These are phyloP conservation scores for Saxophila tyrrhenica DNA, from an alignment of 495 filamentous ascomycete genomes.

Conservation along the genomic window DNA sequence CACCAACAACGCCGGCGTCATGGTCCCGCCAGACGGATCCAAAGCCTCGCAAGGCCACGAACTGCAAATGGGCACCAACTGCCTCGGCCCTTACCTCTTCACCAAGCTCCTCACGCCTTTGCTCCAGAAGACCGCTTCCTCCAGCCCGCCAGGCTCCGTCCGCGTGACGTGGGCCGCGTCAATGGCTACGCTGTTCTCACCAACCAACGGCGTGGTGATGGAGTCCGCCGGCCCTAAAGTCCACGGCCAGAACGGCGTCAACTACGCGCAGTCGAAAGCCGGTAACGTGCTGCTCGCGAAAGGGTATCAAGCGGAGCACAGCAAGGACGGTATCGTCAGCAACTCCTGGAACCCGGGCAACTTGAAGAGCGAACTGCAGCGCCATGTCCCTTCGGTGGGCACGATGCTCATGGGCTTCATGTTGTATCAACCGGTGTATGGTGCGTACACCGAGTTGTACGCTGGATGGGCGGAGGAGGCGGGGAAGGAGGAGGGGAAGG, in stretches of 20 bases:
- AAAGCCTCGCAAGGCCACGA: constrained; percentile 34
- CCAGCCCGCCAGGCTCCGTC: constrained; percentile 22
- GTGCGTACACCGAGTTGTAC: constrained; percentile 29
- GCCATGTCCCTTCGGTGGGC: constrained; percentile 4
- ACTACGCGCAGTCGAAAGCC: constrained; percentile 36
- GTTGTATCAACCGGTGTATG: constrained; percentile 16
- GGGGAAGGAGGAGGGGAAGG: constrained; percentile 20
- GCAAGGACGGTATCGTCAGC: constrained; percentile 7
- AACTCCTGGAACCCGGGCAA: constrained; percentile 23
- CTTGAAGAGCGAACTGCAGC: constrained; percentile 16
- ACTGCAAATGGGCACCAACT: constrained; percentile 38
- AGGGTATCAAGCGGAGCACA: constrained; percentile 2
- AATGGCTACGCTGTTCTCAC: constrained; percentile 8
- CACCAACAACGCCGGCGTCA: constrained; percentile 41
- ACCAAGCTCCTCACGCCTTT: constrained; percentile 37
- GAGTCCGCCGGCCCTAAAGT: constrained; percentile 9
- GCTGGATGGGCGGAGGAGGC: constrained; percentile 21
- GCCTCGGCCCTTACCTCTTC: constrained; percentile 39
- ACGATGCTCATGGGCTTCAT: neutral
- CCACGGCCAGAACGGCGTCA: constrained; percentile 3
- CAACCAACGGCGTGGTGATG: constrained; percentile 2
- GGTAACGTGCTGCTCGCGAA: constrained; percentile 32
- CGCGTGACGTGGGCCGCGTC: constrained; percentile 34
- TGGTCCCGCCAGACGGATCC: constrained; percentile 30
- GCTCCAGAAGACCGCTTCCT: constrained; percentile 29